Conservation (phyloP, 2,329 filamentous ascomycete species). For the Trichoderma guizhouense region DNA sequence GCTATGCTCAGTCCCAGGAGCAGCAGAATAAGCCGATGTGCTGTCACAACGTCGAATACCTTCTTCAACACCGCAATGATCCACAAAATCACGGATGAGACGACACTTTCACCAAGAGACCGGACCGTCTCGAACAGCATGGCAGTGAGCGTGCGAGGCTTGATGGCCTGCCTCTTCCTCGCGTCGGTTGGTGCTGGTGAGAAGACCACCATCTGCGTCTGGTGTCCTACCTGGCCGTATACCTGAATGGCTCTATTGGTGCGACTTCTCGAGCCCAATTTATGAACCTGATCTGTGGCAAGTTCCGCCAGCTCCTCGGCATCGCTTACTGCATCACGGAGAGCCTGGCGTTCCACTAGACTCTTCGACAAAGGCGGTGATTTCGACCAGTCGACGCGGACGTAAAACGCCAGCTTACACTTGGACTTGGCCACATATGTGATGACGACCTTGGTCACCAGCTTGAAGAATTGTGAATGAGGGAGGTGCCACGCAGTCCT, state of each 20-base stretch:
- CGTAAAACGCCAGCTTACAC: conserved; percentile 86
- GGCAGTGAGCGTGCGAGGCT: conserved; percentile 59
- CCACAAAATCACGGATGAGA: conserved; percentile 76
- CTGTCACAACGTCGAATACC: conserved; percentile 64
- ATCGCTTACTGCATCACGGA: conserved; percentile 70
- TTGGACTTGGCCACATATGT: conserved; percentile 89
- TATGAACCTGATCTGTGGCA: conserved; percentile 72
- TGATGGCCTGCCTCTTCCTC: conserved; percentile 57
- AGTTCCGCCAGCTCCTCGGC: conserved; percentile 73
- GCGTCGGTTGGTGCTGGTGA: conserved; percentile 47
- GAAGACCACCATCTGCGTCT: conserved; percentile 61
- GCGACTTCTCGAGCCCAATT: conserved; percentile 67
- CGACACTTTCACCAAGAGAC: conserved; percentile 71
- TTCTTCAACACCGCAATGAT: conserved; percentile 63
- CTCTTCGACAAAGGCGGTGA: conserved; percentile 59
- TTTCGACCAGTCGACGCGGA: conserved; percentile 81
- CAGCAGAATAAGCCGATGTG: conserved; percentile 70
- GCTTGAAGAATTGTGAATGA: conserved; percentile 70
- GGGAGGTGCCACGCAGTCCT: conserved; percentile 81
- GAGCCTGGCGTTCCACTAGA: conserved; percentile 66
- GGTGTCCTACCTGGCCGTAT: conserved; percentile 71
- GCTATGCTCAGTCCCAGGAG: conserved; percentile 66
- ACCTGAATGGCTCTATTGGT: conserved; percentile 77
- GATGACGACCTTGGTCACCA: conserved; percentile 89
- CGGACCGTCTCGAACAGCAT: conserved; percentile 69